Percentiles rank a stretch among this genome's conserved stretches.
These are phyloP conservation scores for Cercospora sesami DNA, from an alignment of 2,329 filamentous ascomycete species.

Conservation along the genomic window DNA sequence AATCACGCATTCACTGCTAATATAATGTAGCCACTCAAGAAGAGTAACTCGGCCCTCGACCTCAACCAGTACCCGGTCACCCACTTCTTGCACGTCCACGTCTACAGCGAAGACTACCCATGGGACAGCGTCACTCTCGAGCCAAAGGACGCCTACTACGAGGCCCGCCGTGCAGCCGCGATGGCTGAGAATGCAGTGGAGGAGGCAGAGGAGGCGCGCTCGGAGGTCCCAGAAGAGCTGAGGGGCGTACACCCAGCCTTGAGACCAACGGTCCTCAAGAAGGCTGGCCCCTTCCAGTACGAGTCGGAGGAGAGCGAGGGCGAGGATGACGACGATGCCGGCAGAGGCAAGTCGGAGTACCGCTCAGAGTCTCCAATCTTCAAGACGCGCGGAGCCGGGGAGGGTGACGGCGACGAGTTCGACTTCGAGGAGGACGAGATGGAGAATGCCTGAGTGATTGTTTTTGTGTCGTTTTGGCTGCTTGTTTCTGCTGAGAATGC, in stretches of 20 bases:
- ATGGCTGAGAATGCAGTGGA: neutral
- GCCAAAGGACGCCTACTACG: neutral
- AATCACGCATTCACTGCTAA: neutral
- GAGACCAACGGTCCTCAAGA: neutral
- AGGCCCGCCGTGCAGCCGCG: neutral
- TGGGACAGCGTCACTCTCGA: slow-evolving; percentile 34
- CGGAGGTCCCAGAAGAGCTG: neutral
- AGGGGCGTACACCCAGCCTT: neutral
- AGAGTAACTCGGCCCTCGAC: slow-evolving; percentile 45
- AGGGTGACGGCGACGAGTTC: slow-evolving; percentile 6
- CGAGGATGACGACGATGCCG: neutral
- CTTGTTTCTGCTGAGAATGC: neutral
- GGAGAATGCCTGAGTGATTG: neutral
- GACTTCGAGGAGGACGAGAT: neutral
- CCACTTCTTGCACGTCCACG: slow-evolving; percentile 49
- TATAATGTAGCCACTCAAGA: slow-evolving; percentile 37
- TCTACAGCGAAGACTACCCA: slow-evolving; percentile 45
- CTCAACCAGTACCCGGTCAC: slow-evolving; percentile 39
- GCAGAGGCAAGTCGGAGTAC: neutral
- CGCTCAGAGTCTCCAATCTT: slow-evolving; percentile 11
- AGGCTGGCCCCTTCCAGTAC: slow-evolving; percentile 2
- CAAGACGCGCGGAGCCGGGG: slow-evolving; percentile 10
- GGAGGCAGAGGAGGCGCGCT: neutral
- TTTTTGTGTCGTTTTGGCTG: neutral
- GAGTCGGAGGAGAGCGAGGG: slow-evolving; percentile 1